These are phyloP conservation scores for Didymellaceae sp. DNA, from an alignment of 2,329 filamentous ascomycete genomes.

Conservation along the genomic window DNA sequence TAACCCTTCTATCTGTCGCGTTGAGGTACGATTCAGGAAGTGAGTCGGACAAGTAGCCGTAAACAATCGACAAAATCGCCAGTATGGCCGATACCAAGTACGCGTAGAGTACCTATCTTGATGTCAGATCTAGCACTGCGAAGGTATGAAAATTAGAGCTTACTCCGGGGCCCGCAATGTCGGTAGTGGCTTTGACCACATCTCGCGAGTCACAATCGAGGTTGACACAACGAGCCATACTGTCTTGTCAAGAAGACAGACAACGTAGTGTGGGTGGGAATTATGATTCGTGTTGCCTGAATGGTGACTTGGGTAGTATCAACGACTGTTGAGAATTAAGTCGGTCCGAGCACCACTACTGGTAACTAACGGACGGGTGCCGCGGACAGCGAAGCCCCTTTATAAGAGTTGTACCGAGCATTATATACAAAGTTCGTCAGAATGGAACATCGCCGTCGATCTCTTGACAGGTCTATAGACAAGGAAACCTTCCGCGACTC, in stretches of 20 bases:
- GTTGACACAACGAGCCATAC: background rate
- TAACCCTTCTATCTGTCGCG: conserved; percentile 19
- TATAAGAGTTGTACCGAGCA: too few species aligned
- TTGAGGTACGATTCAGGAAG: conserved; percentile 18
- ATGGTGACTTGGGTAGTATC: too few species aligned
- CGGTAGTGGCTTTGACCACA: conserved; percentile 13
- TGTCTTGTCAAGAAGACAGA: background rate
- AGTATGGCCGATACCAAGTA: conserved; percentile 23
- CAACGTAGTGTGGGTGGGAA: too few species aligned
- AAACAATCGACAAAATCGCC: conserved; percentile 21
- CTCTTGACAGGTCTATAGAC: too few species aligned
- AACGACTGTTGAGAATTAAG: too few species aligned
- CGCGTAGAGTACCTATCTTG: conserved; percentile 18
- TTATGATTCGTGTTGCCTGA: too few species aligned
- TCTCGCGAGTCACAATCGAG: conserved; percentile 11
- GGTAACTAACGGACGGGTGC: too few species aligned
- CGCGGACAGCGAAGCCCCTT: background rate
- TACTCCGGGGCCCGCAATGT: conserved; percentile 26
- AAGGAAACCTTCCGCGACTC: too few species aligned
- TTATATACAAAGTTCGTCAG: too few species aligned
- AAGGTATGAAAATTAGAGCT: background rate
- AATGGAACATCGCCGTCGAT: too few species aligned
- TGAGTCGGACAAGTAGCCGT: conserved; percentile 25
- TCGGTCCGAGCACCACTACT: background rate
- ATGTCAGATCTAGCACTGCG: background rate